Base-by-base conservation (phyloP, 805 yeast species). In the Zygosaccharomyces bisporus region DNA sequence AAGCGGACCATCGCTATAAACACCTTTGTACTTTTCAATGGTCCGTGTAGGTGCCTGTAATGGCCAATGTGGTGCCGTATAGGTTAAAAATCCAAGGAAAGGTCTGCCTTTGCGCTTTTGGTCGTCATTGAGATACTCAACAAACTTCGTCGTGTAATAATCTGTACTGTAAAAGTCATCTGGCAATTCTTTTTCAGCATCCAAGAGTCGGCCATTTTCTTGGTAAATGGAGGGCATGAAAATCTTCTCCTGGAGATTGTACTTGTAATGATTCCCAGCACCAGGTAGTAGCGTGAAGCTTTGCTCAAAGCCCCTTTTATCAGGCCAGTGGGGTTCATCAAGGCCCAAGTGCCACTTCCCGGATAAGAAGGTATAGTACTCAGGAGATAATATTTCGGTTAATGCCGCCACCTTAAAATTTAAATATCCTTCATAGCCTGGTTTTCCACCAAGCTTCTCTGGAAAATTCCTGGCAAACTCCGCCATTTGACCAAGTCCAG, bases 51-150 rank as follows among this genome's bases (percentile, higher is more conserved):
- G 81, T 1, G 83, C 83, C 58, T 79, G 83, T 53, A 71, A 69
- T 8, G 84, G 84, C 83, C 84, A 79, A 55, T 79, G 83, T 2
- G 83, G 84, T 1, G 84, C 83, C 4, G 82, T 77, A 52, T 75
- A 78, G 5, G 83, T 79, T 45, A 79, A 61, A 18, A 67, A 59
- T 3, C 79, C 77, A 45, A 77, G 74, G 49, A 75, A 79, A 7
- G 83, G 83, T 52, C 74, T 63, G n/a, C 64, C 74, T 4, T 54
- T 52, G 39, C 76, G 60, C 3, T 49, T 43, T 10, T 57, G 51
- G 6, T 56, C 51, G 38, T 60, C 53, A 7, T 50, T 32, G 43
- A 73, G 54, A 34, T 60, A 69, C 20, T 69, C 72, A 32, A 76
- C 46, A 9, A 67, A 69, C 48, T 67, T 72, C 39, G 68, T 68